Conservation (phyloP, 306 rosid genomes). For the Cicer chorassanicum region DNA sequence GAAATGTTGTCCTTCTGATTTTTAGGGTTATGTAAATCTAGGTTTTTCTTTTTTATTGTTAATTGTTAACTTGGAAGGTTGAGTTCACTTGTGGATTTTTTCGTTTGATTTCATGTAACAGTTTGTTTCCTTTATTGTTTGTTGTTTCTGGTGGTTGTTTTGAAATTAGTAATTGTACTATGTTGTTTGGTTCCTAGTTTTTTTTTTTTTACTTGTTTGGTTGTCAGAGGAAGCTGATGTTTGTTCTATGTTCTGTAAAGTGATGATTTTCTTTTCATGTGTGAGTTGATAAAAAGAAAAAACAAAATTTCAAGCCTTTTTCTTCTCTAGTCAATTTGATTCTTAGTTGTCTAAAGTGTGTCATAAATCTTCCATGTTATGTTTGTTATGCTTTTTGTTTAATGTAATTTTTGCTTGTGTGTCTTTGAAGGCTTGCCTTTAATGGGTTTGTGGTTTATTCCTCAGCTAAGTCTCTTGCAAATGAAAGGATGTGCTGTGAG, state of each 20-base stretch:
- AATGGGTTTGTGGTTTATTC: constrained; percentile 19
- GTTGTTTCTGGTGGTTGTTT: constrained; percentile 27
- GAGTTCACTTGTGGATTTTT: constrained; percentile 12
- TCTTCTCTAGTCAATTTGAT: constrained; percentile 19
- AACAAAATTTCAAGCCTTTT: background rate
- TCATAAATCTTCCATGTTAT: background rate
- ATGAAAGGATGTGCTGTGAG: constrained; percentile 68
- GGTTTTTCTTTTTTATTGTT: background rate
- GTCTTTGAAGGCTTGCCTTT: constrained; percentile 27
- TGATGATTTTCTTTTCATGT: background rate
- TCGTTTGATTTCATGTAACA: constrained; percentile 15
- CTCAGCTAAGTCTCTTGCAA: constrained; percentile 49
- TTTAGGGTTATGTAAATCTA: constrained; percentile 35
- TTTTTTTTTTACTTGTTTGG: background rate
- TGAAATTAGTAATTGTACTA: background rate
- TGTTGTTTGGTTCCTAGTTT: constrained; percentile 17
- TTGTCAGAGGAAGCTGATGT: background rate
- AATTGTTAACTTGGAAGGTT: background rate
- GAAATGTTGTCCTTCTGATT: constrained; percentile 6
- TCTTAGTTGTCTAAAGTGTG: constrained; percentile 8
- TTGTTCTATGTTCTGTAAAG: background rate
- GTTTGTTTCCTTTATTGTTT: background rate
- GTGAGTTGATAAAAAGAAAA: background rate
- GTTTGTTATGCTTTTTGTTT: background rate
- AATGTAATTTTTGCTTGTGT: background rate